Percentiles rank a stretch among this genome's conserved stretches.
Conservation (phyloP, 2,329 filamentous ascomycete genomes). For the Fusarium sp. region DNA sequence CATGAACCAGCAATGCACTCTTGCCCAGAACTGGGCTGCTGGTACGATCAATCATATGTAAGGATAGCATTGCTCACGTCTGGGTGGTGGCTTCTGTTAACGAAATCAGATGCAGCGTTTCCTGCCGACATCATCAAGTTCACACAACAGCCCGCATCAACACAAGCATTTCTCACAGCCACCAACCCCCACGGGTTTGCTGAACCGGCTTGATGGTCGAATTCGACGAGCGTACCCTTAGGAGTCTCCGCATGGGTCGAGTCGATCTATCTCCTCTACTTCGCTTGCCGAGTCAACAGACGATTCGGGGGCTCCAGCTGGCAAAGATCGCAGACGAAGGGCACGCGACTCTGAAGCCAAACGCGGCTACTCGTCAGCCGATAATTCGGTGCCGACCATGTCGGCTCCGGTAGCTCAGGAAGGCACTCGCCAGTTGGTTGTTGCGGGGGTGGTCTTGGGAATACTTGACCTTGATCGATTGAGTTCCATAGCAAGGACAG, state of each 20-base stretch:
- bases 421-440: conserved; percentile 45
- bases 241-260: conserved; percentile 40
- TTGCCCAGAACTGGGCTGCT: conserved; percentile 32
- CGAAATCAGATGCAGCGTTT: conserved; percentile 20
- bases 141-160: conserved; percentile 26
- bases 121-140: conserved; percentile 22
- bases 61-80: background rate
- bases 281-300: conserved; percentile 18
- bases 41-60: conserved; percentile 8
- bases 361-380: conserved; percentile 45
- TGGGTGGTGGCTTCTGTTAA: conserved; percentile 2
- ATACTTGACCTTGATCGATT: conserved; percentile 52
- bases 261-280: conserved; percentile 33
- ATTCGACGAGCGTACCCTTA: conserved; percentile 47
- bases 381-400: conserved; percentile 28
- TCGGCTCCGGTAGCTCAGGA: conserved; percentile 40
- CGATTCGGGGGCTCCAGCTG: conserved; percentile 38
- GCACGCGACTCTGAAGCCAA: conserved; percentile 49
- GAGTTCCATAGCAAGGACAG: conserved; percentile 46
- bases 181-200: conserved; percentile 42
- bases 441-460: conserved; percentile 49
- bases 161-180: conserved; percentile 46
- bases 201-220: conserved; percentile 42
- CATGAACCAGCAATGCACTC: conserved; percentile 29
- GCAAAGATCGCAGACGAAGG: conserved; percentile 50